Conservation (phyloP, 1,284 basidiomycete species). For the Tilletia horrida region DNA sequence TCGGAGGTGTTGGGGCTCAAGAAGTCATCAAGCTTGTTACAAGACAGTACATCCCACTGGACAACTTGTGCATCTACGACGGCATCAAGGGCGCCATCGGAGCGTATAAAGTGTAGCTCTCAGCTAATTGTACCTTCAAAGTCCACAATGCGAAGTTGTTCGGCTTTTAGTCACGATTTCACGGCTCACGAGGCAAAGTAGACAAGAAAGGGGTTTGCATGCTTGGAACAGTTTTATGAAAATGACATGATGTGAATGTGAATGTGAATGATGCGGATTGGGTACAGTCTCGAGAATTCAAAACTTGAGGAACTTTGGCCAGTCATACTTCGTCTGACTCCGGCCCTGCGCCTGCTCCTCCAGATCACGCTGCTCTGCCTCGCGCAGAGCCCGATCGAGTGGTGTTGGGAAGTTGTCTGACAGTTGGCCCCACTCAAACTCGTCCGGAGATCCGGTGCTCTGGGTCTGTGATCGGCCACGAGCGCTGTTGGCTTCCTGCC, state of each 20-base stretch:
- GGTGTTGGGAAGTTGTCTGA: slow-evolving; percentile 7
- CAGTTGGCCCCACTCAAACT: slow-evolving; percentile 3
- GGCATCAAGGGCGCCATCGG: slow-evolving; percentile 64
- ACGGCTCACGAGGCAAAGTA: no score
- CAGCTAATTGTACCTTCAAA: not conserved
- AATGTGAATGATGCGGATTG: not conserved
- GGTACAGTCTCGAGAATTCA: not conserved
- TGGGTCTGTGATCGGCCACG: not conserved
- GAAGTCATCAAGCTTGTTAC: slow-evolving; percentile 97
- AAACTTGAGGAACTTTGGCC: slow-evolving; percentile 10
- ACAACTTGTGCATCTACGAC: slow-evolving; percentile 81
- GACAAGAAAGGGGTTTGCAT: not conserved
- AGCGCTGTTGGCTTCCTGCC: not conserved
- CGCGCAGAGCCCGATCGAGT: slow-evolving; percentile 9
- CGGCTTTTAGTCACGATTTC: no score
- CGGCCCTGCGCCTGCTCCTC: slow-evolving; percentile 11
- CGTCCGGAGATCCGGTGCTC: not conserved
- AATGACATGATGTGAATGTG: no score
- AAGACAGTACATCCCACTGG: slow-evolving; percentile 87
- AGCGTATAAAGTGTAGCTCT: slow-evolving; percentile 36
- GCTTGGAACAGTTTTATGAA: not conserved
- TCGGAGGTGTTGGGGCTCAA: slow-evolving; percentile 93
- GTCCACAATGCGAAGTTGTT: slow-evolving; percentile 1
- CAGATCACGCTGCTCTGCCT: slow-evolving; percentile 14
- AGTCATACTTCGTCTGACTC: not conserved